Evolutionary conservation across 805 yeast genomes (phyloP), one percentile per base, ranked within the genome.

Genomic region (Wickerhamiella brachini): DNA sequence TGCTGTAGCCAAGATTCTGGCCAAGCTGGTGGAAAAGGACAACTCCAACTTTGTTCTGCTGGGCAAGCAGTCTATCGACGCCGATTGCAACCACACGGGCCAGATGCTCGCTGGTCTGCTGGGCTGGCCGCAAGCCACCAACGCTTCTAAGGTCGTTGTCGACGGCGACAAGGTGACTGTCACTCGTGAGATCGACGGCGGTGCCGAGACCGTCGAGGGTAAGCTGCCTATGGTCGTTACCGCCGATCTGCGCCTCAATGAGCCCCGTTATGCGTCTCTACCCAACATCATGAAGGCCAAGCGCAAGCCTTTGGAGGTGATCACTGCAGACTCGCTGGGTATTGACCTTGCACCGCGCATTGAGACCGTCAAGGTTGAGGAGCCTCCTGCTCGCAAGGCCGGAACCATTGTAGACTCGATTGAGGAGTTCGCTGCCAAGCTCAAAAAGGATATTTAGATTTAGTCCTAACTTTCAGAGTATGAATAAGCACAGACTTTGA

Each of bases 201-300:
- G 98, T 62, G 80, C 84, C 48, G 95, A 87, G 65, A 80, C 85
- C 13, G 72, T 93, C 52, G 73, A 76, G 48, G 85, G 95, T 31
- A 71, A 77, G 53, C 74, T 89, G 53, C 98, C 98, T 43, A 62
- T 88, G 71, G 77, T 93, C 50, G 78, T 93, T 59, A 89, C 97
- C 24, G 83, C 97, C 2, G 99, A 93, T 67, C 74, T 93, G 59
- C 82, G 98, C 68, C 77, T 93, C 63, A 93, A 93, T 67, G 93
- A 80, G 64, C 98, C 99, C 44, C 81, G 97, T 61, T 93, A 87
- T 62, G 95, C 95, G n/a, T 79, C 95, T 13, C 75, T 93, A 64
- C 97, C 96, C 54, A 93, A 90, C 67, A 78, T 89, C 72, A 93
- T 93, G 97, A 93, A 93, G 74, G 97, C 97, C 51, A 93, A 93